A percentile compares a stretch with the other conserved stretches of the same genome.
Conservation (phyloP, 441 rosid genomes). For the Aquilaria agallochum region DNA sequence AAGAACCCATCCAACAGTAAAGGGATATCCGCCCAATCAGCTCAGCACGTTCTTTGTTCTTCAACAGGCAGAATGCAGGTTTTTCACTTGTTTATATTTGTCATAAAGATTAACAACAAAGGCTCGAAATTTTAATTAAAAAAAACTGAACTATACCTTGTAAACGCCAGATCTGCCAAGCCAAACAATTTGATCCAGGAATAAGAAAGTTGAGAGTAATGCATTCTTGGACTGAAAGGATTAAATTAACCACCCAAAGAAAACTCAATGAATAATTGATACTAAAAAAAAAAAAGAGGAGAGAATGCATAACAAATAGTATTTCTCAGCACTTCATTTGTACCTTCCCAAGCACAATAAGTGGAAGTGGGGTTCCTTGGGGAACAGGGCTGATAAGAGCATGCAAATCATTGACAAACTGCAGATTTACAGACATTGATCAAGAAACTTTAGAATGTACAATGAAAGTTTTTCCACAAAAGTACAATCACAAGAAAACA, state of each 20-base stretch:
- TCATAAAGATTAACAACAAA: constrained; percentile 2
- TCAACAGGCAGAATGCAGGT: constrained; percentile 1
- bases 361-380: constrained; percentile 87
- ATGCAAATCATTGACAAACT: constrained; percentile 95
- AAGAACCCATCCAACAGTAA: constrained; percentile 91
- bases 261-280: neutral
- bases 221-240: constrained; percentile 90
- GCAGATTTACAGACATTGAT: constrained; percentile 28
- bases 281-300: neutral
- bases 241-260: constrained; percentile 7
- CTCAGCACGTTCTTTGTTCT: constrained; percentile 90
- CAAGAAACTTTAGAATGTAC: neutral
- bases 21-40: constrained; percentile 87
- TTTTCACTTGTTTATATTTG: constrained; percentile 2
- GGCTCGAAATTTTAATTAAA: neutral
- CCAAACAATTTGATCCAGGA: constrained; percentile 98
- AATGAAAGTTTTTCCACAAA: too few relatives aligned
- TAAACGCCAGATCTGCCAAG: constrained; percentile 90
- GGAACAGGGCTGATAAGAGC: constrained; percentile 86
- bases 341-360: constrained; percentile 91
- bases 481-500: constrained; percentile 2
- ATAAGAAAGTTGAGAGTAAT: constrained; percentile 77
- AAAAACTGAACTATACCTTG: constrained; percentile 41
- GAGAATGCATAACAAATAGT: neutral
- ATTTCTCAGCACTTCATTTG: neutral